phyloP scores from a whole-genome alignment of 257 asterid species.

The Rauvolfia tetraphylla region DNA sequence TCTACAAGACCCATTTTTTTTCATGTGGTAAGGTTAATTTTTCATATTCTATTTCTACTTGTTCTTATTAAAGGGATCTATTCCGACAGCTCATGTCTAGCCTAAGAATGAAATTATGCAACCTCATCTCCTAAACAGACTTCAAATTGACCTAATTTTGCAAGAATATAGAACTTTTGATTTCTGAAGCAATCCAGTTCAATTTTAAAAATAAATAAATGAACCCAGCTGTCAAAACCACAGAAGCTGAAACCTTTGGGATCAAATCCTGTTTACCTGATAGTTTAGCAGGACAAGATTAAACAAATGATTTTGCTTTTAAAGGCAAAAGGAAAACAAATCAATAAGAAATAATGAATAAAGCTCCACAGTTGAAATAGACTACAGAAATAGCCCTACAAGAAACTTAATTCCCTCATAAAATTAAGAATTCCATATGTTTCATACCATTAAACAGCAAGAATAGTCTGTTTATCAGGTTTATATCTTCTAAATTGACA shows the following conservation, averaged over 20 bases:
- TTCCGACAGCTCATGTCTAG: neutral
- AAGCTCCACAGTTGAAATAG: neutral
- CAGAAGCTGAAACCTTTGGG: neutral
- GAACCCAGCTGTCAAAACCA: neutral
- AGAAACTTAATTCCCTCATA: slow-evolving; percentile 1
- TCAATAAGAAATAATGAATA: neutral
- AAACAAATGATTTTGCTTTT: neutral
- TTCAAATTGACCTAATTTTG: neutral
- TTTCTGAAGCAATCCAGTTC: neutral
- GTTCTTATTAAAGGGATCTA: neutral
- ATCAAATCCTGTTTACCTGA: neutral
- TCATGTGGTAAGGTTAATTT: neutral
- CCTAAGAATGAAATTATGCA: neutral
- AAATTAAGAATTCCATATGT: neutral
- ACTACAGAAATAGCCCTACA: neutral
- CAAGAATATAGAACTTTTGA: neutral
- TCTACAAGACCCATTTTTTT: neutral
- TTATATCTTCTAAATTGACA: slow-evolving; percentile 76
- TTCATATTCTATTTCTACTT: neutral
- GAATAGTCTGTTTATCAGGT: slow-evolving; percentile 64
- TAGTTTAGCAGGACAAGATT: neutral
- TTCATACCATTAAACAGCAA: slow-evolving; percentile 73
- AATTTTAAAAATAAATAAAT: no score
- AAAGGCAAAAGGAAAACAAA: neutral
- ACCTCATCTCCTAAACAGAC: neutral